Base-by-base conservation (phyloP, 2,329 filamentous ascomycete species). In the Aspergillus sp. region DNA sequence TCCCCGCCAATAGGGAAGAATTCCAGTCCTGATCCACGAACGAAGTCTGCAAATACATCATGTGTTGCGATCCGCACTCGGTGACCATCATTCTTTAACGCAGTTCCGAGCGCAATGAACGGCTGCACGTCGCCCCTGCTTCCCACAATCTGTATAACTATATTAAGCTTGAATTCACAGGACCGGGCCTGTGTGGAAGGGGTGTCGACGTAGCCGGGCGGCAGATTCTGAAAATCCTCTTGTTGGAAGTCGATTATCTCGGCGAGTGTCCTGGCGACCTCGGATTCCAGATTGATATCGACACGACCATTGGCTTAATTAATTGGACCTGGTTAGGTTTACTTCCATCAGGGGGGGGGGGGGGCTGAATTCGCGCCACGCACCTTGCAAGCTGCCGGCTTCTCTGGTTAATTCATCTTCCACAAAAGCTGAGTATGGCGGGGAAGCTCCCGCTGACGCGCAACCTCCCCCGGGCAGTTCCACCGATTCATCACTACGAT, bases 1-100 rank as follows among this genome's bases (percentile, higher is more conserved):
- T 85, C 80, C 3, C 83, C 83, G 3, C 83, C 83, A 12, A 86
- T 84, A 9, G 76, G 75, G 62, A 80, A 86, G 65, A 86, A 86
- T 57, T 85, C 83, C 8, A 86, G 66, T 0, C 79, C 81, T n/a
- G 80, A 75, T 3, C 75, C 72, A 44, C 77, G 71, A 15, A 86
- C 81, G 42, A 86, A 84, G 3, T 79, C 70, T 52, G 80, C 76
- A 64, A 86, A 86, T 4, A 77, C 75, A 8, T 75, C 64, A 63
- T 86, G 84, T 0, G 84, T 86, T 24, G 82, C 83, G 11, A 86
- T 71, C 3, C 84, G 79, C 2, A 86, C 81, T 9, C 83, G 78
- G 63, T 86, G 83, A 2, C 80, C 79, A 54, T 81, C 74, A 3
- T 73, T 70, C 61, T 82, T 76, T 0, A 86, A 66, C 12, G 79